These are phyloP conservation scores for Imleria badia DNA, from an alignment of 768 basidiomycete species.

Conservation along the genomic window DNA sequence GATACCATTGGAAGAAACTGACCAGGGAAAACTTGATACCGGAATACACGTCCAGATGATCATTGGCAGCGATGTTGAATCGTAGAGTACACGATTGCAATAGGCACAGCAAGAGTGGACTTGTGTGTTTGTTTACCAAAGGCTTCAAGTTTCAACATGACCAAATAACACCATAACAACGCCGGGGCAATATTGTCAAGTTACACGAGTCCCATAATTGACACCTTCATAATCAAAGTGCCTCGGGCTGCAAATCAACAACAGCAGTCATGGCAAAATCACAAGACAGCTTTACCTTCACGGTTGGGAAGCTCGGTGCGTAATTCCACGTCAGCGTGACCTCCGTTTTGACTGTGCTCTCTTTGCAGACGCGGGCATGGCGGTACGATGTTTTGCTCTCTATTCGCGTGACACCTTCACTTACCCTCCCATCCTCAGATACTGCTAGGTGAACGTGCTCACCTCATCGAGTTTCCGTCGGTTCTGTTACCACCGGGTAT, in stretches of 20 bases:
- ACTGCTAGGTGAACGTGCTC: slow-evolving; percentile 88
- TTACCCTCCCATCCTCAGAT: slow-evolving; percentile 49
- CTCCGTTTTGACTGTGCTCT: slow-evolving; percentile 7
- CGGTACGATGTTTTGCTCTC: slow-evolving; percentile 47
- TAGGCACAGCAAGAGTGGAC: too few relatives aligned
- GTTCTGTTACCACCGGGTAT: slow-evolving; percentile 91
- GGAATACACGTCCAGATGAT: too few relatives aligned
- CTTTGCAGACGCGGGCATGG: slow-evolving; percentile 89
- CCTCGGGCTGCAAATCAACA: slow-evolving; percentile 1
- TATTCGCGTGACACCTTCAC: background rate
- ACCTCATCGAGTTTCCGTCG: slow-evolving; percentile 97
- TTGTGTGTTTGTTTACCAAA: slow-evolving; percentile 20
- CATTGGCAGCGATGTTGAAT: too few relatives aligned
- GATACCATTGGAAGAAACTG: too few relatives aligned
- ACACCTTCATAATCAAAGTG: slow-evolving; percentile 4
- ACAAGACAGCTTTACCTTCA: slow-evolving; percentile 81
- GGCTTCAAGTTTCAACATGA: slow-evolving; percentile 21
- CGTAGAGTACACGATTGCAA: too few relatives aligned
- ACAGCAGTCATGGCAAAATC: slow-evolving; percentile 33
- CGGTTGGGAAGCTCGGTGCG: slow-evolving; percentile 92
- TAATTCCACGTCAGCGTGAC: slow-evolving; percentile 5
- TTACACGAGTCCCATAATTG: background rate
- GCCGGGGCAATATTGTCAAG: background rate
- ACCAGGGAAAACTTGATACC: too few relatives aligned
- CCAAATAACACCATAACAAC: slow-evolving; percentile 27